Evolutionary conservation across 2,329 filamentous ascomycete species (phyloP).

Genomic region (Arachnopeziza araneosa): DNA sequence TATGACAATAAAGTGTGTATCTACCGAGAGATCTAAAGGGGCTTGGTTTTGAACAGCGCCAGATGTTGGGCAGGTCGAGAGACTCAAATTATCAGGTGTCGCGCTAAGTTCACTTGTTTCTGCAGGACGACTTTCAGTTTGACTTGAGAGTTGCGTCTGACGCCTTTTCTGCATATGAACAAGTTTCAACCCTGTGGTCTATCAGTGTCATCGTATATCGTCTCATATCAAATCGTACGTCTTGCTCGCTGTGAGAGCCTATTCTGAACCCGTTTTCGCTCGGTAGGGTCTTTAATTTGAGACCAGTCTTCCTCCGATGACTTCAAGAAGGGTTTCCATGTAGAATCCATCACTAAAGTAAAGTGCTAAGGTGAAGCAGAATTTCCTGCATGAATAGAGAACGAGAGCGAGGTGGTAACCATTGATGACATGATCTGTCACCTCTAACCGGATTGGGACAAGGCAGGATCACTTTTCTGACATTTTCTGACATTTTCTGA

Average conservation of each 20-base stretch:
- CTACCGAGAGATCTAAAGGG: constrained; percentile 9
- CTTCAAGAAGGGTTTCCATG: constrained; percentile 17
- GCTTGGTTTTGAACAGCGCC: not conserved
- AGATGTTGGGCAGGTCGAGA: constrained; percentile 1
- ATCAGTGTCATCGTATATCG: not conserved
- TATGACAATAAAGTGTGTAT: constrained; percentile 16
- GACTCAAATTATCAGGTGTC: constrained; percentile 2
- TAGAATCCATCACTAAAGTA: constrained; percentile 7
- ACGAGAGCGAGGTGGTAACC: not conserved
- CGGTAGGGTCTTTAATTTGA: constrained; percentile 26
- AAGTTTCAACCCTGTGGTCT: constrained; percentile 11
- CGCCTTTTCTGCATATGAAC: constrained; percentile 4
- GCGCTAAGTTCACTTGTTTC: constrained; percentile 1
- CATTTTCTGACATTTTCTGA: not conserved
- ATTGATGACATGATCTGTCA: not conserved
- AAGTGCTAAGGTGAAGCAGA: not conserved
- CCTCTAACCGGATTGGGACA: not conserved
- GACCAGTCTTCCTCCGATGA: constrained; percentile 31
- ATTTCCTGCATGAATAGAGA: not conserved
- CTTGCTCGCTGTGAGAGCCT: constrained; percentile 25
- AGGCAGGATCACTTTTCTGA: too few species aligned
- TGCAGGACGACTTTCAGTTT: constrained; percentile 1
- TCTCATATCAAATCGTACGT: constrained; percentile 9
- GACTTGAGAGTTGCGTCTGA: not conserved
- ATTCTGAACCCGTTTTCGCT: constrained; percentile 26